These are phyloP conservation scores for Agapanthus africanus DNA, from an alignment of 106 monocot species.

Conservation along the genomic window DNA sequence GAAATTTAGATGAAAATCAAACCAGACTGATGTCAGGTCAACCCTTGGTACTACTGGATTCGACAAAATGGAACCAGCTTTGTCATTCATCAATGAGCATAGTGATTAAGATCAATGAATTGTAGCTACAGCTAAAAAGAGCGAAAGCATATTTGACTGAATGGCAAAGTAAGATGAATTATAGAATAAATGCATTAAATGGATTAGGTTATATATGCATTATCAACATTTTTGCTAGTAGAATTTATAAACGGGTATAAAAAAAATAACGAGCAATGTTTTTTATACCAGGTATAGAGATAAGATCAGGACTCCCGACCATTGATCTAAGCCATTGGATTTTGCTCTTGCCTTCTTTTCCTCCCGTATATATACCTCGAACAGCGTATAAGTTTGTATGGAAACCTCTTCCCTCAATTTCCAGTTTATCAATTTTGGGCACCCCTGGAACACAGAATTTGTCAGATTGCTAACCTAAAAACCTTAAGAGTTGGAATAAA, in stretches of 20 bases:
- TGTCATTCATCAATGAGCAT: no score
- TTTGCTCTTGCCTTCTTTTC: slow-evolving; percentile 97
- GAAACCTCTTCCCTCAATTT: slow-evolving; percentile 98
- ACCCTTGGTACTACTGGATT: neutral
- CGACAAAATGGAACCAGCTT: neutral
- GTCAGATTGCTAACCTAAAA: neutral
- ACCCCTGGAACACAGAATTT: slow-evolving; percentile 33
- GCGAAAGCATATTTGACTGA: neutral
- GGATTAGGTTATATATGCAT: neutral
- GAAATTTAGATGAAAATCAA: neutral
- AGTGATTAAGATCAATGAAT: no score
- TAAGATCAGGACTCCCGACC: slow-evolving; percentile 97
- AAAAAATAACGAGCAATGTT: neutral
- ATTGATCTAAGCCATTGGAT: slow-evolving; percentile 95
- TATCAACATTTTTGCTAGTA: neutral
- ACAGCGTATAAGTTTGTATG: slow-evolving; percentile 97
- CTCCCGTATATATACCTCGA: slow-evolving; percentile 77
- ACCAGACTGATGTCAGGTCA: neutral
- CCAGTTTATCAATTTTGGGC: slow-evolving; percentile 82
- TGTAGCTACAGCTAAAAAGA: neutral
- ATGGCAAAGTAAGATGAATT: neutral
- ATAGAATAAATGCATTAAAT: no score
- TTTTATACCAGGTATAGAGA: slow-evolving; percentile 81
- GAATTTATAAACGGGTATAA: neutral
- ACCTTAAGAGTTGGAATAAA: neutral